A percentile compares a stretch with the other conserved stretches of the same genome.
Evolutionary conservation across 768 basidiomycete species (phyloP).

Genomic region (Wakefieldia striispora): DNA sequence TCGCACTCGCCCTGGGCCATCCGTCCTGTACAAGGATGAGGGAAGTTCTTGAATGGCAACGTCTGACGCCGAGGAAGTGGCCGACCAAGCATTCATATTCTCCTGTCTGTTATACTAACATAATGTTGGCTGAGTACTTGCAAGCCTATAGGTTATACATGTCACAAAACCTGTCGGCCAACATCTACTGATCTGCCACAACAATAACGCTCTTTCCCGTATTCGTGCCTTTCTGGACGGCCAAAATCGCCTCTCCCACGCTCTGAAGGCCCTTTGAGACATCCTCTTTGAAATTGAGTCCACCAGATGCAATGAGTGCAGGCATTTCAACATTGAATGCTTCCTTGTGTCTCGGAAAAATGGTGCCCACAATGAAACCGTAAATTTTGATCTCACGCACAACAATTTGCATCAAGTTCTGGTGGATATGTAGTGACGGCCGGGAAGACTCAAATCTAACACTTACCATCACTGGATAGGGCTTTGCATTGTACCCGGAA

Average conservation of each 20-base stretch:
- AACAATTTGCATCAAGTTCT: slow-evolving; percentile 38
- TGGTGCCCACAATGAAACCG: slow-evolving; percentile 16
- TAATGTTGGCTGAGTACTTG: no score
- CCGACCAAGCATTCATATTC: no score
- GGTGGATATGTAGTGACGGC: no score
- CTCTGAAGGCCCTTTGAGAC: slow-evolving; percentile 42
- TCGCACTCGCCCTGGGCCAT: no score
- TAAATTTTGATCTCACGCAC: slow-evolving; percentile 34
- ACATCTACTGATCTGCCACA: slow-evolving; percentile 7
- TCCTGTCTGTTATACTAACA: no score
- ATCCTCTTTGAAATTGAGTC: slow-evolving; percentile 49
- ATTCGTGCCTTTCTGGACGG: slow-evolving; percentile 36
- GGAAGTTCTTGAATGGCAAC: no score
- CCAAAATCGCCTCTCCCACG: slow-evolving; percentile 37
- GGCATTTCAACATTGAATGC: slow-evolving; percentile 42
- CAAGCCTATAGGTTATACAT: no score
- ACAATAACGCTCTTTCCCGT: slow-evolving; percentile 25
- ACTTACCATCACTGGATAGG: slow-evolving; percentile 13
- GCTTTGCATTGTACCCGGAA: slow-evolving; percentile 11
- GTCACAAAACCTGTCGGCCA: no score
- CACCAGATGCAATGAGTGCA: slow-evolving; percentile 40
- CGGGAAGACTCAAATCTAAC: not conserved
- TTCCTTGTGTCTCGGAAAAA: slow-evolving; percentile 30
- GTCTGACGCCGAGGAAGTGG: no score
- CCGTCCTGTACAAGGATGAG: no score